phyloP scores from a whole-genome alignment of 1,139 yeast species.

The Candida buenavistaensis region DNA sequence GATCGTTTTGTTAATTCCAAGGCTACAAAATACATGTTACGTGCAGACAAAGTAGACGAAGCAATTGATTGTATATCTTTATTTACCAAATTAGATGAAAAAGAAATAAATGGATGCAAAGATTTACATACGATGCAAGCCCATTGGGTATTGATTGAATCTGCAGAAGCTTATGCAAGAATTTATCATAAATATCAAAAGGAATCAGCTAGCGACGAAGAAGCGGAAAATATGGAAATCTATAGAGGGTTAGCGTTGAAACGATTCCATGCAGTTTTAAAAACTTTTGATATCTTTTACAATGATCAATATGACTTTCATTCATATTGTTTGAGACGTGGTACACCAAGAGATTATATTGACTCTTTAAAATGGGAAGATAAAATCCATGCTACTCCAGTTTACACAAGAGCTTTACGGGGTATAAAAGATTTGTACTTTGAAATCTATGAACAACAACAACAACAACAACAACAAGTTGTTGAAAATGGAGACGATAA shows the following conservation, averaged over 20 bases:
- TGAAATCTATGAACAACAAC: constrained; percentile 36
- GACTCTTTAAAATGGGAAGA: constrained; percentile 84
- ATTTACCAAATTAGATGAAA: constrained; percentile 81
- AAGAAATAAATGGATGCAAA: constrained; percentile 73
- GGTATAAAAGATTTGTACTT: constrained; percentile 66
- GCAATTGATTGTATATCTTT: constrained; percentile 75
- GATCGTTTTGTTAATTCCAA: constrained; percentile 92
- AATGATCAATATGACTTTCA: constrained; percentile 95
- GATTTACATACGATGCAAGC: constrained; percentile 91
- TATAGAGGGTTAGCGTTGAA: constrained; percentile 76
- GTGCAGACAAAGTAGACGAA: constrained; percentile 76
- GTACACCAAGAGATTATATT: constrained; percentile 82
- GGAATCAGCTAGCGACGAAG: constrained; percentile 17
- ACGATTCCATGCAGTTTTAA: constrained; percentile 67
- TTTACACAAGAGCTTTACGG: constrained; percentile 65
- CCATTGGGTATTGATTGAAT: constrained; percentile 83
- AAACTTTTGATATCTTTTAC: constrained; percentile 67
- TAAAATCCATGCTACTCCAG: constrained; percentile 63
- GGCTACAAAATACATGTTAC: constrained; percentile 76
- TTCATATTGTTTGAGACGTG: constrained; percentile 85
- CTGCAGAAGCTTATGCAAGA: constrained; percentile 73
- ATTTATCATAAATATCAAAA: constrained; percentile 27
- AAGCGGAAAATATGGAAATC: constrained; percentile 36
- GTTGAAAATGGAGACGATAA: constrained; percentile 18
- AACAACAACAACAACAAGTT: constrained; percentile 4